Evolutionary conservation across 805 yeast species (phyloP).

Genomic region (Wickerhamiella shivajii): DNA sequence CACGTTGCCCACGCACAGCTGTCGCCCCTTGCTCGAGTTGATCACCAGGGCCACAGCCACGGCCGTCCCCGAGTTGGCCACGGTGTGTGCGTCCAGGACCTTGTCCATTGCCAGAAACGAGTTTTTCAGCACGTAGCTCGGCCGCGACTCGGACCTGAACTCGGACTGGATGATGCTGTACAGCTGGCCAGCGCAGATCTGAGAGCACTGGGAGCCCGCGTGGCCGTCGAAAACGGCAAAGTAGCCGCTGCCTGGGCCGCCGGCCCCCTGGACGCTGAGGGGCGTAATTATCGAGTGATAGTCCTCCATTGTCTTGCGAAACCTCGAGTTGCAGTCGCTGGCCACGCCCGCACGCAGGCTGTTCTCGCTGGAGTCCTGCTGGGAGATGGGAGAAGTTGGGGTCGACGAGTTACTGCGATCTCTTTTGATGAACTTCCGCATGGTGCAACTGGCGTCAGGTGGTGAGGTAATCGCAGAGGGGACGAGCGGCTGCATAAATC

Average conservation of each 20-base stretch:
- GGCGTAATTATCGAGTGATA: slow-evolving; percentile 87
- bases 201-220: slow-evolving; percentile 85
- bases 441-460: not conserved
- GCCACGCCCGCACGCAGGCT: slow-evolving; percentile 56
- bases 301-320: slow-evolving; percentile 87
- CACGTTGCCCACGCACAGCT: slow-evolving; percentile 86
- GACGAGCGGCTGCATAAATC: no score
- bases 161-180: slow-evolving; percentile 41
- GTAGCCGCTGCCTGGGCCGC: slow-evolving; percentile 69
- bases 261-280: slow-evolving; percentile 51
- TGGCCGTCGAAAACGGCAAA: slow-evolving; percentile 96
- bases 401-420: no score
- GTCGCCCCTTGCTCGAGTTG: slow-evolving; percentile 27
- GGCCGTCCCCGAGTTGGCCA: slow-evolving; percentile 79
- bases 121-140: slow-evolving; percentile 39
- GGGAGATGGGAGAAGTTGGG: not conserved
- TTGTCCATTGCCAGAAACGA: slow-evolving; percentile 67
- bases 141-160: not conserved
- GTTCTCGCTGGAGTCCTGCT: not conserved
- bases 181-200: slow-evolving; percentile 84
- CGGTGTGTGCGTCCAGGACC: slow-evolving; percentile 41
- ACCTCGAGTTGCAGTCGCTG: slow-evolving; percentile 72
- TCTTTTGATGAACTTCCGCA: not conserved
- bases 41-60: slow-evolving; percentile 86
- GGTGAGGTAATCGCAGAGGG: no score